Conservation (phyloP, 225 moss, liverwort and hornwort genomes). For the Polytrichum commune region DNA sequence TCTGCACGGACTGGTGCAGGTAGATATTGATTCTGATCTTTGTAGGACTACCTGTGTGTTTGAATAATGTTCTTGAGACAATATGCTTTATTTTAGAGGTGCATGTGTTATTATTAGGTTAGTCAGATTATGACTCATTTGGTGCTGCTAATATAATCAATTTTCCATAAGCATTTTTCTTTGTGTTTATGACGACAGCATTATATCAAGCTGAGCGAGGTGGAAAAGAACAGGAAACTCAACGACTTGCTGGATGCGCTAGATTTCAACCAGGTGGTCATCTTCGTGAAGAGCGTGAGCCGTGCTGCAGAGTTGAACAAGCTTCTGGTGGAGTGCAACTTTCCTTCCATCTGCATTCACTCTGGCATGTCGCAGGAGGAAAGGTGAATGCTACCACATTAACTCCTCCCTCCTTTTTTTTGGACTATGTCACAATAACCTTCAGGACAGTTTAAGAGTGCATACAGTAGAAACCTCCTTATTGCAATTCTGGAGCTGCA, state of each 20-base stretch:
- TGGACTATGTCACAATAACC: neutral
- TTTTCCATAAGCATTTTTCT: no score
- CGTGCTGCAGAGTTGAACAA: constrained; percentile 94
- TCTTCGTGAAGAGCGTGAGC: constrained; percentile 96
- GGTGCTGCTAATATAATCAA: no score
- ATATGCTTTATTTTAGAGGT: no score
- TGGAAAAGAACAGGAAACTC: constrained; percentile 97
- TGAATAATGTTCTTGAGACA: no score
- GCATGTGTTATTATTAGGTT: no score
- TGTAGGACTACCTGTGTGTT: no score
- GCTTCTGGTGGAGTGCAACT: constrained; percentile 96
- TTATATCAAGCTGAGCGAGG: constrained; percentile 97
- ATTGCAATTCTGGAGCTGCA: no score
- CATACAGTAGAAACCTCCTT: no score
- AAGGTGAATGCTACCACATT: constrained; percentile 31
- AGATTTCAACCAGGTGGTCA: constrained; percentile 98
- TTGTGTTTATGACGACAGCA: constrained; percentile 37
- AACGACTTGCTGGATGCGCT: constrained; percentile 94
- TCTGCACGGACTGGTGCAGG: constrained; percentile 93
- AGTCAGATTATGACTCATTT: no score
- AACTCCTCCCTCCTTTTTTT: neutral
- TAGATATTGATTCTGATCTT: constrained; percentile 12
- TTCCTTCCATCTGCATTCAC: constrained; percentile 94
- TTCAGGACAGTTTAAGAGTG: no score
- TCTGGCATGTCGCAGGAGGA: constrained; percentile 98